Conservation (phyloP, 2,329 filamentous ascomycete genomes). For the Paecilomyces sp. region DNA sequence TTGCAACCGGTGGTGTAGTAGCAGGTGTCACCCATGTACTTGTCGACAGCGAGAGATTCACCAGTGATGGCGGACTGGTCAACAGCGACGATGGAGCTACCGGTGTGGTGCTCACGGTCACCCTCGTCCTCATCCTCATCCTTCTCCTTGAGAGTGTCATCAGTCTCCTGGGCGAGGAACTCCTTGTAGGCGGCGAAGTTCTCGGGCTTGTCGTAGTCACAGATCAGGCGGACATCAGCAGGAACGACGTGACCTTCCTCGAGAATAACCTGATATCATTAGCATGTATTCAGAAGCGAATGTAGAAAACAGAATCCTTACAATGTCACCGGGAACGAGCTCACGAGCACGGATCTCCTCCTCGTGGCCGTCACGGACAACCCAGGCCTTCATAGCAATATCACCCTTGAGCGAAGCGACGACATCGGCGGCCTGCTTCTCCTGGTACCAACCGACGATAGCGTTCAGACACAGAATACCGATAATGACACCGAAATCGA, state of each 20-base stretch:
- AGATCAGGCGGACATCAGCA: conserved; percentile 64
- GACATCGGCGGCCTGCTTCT: conserved; percentile 73
- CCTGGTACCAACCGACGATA: conserved; percentile 71
- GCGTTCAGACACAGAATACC: conserved; percentile 70
- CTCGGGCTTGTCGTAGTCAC: conserved; percentile 62
- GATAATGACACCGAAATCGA: conserved; percentile 71
- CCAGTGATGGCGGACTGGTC: conserved; percentile 77
- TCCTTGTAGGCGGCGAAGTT: conserved; percentile 62
- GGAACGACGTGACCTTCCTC: conserved; percentile 67
- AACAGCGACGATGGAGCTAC: conserved; percentile 59
- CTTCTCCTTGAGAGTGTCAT: conserved; percentile 54
- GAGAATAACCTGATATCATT: conserved; percentile 49
- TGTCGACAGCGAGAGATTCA: conserved; percentile 60
- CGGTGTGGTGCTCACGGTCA: conserved; percentile 52
- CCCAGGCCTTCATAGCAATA: conserved; percentile 66
- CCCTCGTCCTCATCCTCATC: conserved; percentile 51
- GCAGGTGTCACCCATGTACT: conserved; percentile 63
- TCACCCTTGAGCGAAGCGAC: conserved; percentile 69
- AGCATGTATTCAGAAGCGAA: not conserved
- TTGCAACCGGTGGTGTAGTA: conserved; percentile 80
- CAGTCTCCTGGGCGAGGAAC: conserved; percentile 55
- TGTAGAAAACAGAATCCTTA: conserved; percentile 22
- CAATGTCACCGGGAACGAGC: conserved; percentile 69
- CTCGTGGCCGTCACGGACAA: conserved; percentile 61
- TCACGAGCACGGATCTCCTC: conserved; percentile 64